Percentiles rank a stretch among this genome's conserved stretches.
Conservation (phyloP, 163 green algal genomes). For the Scenedesmus sp. region DNA sequence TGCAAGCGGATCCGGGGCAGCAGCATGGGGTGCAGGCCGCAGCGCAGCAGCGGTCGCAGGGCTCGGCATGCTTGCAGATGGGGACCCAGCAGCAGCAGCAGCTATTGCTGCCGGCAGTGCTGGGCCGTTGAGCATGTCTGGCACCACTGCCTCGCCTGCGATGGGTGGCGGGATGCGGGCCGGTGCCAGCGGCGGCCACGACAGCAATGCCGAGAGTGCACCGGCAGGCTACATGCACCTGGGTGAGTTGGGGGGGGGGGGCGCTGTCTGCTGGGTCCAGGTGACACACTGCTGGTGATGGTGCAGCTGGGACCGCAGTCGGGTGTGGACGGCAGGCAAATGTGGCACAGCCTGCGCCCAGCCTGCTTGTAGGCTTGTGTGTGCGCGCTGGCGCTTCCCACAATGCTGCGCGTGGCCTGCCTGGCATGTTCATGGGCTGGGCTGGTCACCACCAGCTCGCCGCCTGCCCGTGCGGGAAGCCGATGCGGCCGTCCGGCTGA, state of each 20-base stretch:
- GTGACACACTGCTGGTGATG: background rate
- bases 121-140: conserved; percentile 5
- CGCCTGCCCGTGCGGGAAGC: no score
- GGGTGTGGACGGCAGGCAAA: no score
- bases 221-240: background rate
- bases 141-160: background rate
- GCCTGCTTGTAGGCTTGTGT: no score
- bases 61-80: background rate
- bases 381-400: no score
- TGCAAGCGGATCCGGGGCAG: background rate
- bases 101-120: background rate
- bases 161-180: background rate
- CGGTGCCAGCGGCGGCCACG: background rate
- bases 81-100: conserved; percentile 13
- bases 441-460: no score
- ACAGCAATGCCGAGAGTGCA: background rate
- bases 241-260: background rate
- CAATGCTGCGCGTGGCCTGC: no score
- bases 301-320: background rate
- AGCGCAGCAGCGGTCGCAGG: background rate
- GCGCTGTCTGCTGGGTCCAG: background rate
- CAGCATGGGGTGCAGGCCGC: background rate
- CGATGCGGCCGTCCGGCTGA: no score
- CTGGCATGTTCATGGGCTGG: no score
- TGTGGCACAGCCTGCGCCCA: no score